Conservation (phyloP, 1,139 yeast genomes). For the Blastobotrys persicus region DNA sequence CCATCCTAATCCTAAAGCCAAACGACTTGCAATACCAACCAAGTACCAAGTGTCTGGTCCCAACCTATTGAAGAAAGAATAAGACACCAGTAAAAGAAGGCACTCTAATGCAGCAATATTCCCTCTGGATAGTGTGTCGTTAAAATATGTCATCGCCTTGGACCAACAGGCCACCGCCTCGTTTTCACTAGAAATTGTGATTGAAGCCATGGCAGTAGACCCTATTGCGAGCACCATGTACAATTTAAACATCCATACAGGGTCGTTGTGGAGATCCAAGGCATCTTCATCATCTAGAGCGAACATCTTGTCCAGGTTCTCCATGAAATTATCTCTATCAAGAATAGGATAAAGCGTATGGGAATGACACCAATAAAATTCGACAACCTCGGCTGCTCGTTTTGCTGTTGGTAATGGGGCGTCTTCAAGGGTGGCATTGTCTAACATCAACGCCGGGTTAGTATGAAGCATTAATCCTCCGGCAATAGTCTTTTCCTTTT, state of each 20-base stretch:
- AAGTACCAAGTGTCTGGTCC: constrained; percentile 33
- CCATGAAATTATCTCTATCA: constrained; percentile 17
- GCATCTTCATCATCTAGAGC: constrained; percentile 12
- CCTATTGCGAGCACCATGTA: constrained; percentile 29
- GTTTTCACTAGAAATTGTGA: constrained; percentile 23
- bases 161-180: constrained; percentile 24
- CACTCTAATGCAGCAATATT: constrained; percentile 22
- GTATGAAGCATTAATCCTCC: neutral
- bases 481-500: constrained; percentile 10
- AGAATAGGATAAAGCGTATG: constrained; percentile 27
- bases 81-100: constrained; percentile 25
- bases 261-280: constrained; percentile 13
- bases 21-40: constrained; percentile 56
- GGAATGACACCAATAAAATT: constrained; percentile 27
- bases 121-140: constrained; percentile 20
- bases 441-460: constrained; percentile 1
- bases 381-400: constrained; percentile 21
- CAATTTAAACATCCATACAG: constrained; percentile 23
- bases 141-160: constrained; percentile 22
- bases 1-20: constrained; percentile 62
- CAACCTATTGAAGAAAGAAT: constrained; percentile 29
- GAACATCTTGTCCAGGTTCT: constrained; percentile 16
- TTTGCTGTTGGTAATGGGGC: constrained; percentile 18
- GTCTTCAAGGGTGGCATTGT: neutral
- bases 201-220: constrained; percentile 27